Evolutionary conservation across 345 rosid species (phyloP).

Genomic region (Syzygium jambos): DNA sequence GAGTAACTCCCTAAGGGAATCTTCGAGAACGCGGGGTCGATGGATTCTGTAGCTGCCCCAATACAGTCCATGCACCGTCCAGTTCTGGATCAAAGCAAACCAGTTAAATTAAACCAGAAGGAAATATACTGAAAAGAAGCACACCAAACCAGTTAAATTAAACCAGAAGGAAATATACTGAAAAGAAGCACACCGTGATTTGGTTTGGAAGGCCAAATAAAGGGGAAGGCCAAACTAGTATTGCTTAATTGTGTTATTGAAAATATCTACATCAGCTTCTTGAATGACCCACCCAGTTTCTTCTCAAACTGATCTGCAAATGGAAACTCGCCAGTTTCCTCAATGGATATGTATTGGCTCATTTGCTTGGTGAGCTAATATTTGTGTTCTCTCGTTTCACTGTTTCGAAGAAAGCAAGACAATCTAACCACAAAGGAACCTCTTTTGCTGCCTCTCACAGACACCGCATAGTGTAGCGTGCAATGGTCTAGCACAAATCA

Average conservation of each 20-base stretch:
- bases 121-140: background rate
- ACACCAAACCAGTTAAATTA: background rate
- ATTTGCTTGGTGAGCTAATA: background rate
- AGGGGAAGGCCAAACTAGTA: background rate
- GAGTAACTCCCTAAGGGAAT: conserved; percentile 65
- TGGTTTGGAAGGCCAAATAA: background rate
- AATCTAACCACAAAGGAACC: background rate
- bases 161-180: background rate
- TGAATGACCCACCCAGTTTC: background rate
- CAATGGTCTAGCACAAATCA: background rate
- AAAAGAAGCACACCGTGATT: background rate
- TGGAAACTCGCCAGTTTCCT: background rate
- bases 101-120: background rate
- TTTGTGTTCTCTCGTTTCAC: background rate
- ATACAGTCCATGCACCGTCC: conserved; percentile 96
- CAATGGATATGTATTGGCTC: background rate
- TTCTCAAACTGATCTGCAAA: background rate
- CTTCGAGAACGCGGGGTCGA: conserved; percentile 53
- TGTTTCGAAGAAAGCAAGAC: background rate
- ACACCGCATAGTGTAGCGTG: background rate
- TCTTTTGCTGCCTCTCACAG: background rate
- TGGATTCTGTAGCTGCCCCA: conserved; percentile 84
- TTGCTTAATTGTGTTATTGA: background rate
- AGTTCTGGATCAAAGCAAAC: conserved; percentile 51
- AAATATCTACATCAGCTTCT: background rate